Conservation (phyloP, 768 basidiomycete species). For the Crassisporium funariophilum region DNA sequence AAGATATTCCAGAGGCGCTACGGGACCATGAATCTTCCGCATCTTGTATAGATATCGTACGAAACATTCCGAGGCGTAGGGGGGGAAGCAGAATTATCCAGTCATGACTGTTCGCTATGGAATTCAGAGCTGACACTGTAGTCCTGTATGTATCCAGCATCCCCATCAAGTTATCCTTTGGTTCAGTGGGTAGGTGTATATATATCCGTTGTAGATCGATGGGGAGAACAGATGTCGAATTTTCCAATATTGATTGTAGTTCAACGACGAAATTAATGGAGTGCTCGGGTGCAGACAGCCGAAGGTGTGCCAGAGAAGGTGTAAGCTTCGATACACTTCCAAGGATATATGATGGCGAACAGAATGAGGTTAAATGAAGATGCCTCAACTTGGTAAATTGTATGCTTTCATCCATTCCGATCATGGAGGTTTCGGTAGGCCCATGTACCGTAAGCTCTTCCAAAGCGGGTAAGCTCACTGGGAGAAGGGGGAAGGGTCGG, state of each 20-base stretch:
- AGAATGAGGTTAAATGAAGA: slow-evolving; percentile 19
- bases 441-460: slow-evolving; percentile 24
- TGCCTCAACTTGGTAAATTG: slow-evolving; percentile 18
- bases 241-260: slow-evolving; percentile 9
- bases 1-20: slow-evolving; percentile 12
- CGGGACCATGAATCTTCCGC: slow-evolving; percentile 16
- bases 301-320: slow-evolving; percentile 19
- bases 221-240: slow-evolving; percentile 3
- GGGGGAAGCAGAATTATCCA: slow-evolving; percentile 15
- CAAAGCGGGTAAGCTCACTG: slow-evolving; percentile 18
- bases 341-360: slow-evolving; percentile 16
- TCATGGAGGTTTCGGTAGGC: slow-evolving; percentile 14
- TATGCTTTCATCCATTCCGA: slow-evolving; percentile 3
- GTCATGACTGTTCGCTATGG: slow-evolving; percentile 7
- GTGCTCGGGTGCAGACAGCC: slow-evolving; percentile 22
- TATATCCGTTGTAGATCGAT: slow-evolving; percentile 10
- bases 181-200: slow-evolving; percentile 22
- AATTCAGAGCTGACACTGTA: slow-evolving; percentile 15
- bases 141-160: slow-evolving; percentile 9
- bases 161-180: slow-evolving; percentile 14
- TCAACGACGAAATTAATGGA: slow-evolving; percentile 14
- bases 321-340: slow-evolving; percentile 15
- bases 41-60: slow-evolving; percentile 21
- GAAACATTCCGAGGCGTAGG: slow-evolving; percentile 20
- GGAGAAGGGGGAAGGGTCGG: slow-evolving; percentile 23